Base-by-base conservation (phyloP, 164 flowering plant genomes). In the Warburgia ugandensis region DNA sequence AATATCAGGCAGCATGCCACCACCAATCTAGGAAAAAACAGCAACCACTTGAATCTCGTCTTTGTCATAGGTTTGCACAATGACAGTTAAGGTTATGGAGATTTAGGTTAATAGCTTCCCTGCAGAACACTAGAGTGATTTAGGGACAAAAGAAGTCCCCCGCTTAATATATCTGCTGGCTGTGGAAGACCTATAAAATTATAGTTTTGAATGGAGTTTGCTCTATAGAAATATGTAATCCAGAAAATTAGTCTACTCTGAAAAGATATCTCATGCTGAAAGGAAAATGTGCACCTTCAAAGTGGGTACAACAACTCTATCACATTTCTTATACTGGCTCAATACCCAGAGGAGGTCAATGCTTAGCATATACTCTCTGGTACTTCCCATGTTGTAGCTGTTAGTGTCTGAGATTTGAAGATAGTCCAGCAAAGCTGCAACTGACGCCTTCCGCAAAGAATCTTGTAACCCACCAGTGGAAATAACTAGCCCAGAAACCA, bases 381-480 rank as follows among this genome's bases (percentile, higher is more conserved):
- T 61, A 16, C 29, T 54, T 51, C 55, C 59, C 23, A 59, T 60
- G 32, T 51, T 58, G 13, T 33, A 36, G 31, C 61, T 64, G 22
- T 71, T 73, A 50, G 54, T 42, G 60, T 66, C 73, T 47, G 50
- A 63, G 17, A 40, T 62, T 59, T 75, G 67, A 50, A 92, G 88
- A 76, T 80, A 92, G 10, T 80, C 80, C 52, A 80, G 42, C 60
- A 92, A 73, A 63, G 96, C 95, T 22, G 70, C 60, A 16, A 84
- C 35, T 40, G 97, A 80, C 50, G 79, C 80, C 68, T 78, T 88
- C 57, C 75, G 76, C 70, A 92, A 70, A n/a, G 89, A 88, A 52
- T 88, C 97, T 82, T 86, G 89, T 65, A 88, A 59, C 20, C 97
- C 99, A 53, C 99, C 99, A 66, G 73, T 53, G 25, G 97, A 78